Conservation (phyloP, 805 yeast genomes). For the Ogataea trehaloabstinens region DNA sequence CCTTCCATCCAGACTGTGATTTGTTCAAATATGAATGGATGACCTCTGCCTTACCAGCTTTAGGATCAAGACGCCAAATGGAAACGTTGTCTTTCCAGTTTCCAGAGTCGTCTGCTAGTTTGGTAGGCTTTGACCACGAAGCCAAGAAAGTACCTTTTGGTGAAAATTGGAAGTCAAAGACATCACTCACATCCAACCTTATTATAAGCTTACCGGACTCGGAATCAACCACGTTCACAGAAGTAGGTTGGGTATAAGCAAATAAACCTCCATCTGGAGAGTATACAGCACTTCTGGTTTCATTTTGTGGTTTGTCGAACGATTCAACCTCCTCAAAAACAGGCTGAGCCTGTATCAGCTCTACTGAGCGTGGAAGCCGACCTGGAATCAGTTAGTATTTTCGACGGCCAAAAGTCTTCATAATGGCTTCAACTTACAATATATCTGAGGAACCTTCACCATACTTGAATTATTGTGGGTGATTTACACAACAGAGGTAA, state of each 20-base stretch:
- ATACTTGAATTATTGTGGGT: slow-evolving; percentile 4
- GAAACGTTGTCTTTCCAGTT: slow-evolving; percentile 77
- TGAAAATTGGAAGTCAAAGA: slow-evolving; percentile 82
- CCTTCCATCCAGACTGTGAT: slow-evolving; percentile 86
- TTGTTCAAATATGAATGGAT: slow-evolving; percentile 64
- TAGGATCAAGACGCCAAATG: slow-evolving; percentile 56
- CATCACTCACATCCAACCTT: slow-evolving; percentile 58
- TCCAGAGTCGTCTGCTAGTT: slow-evolving; percentile 61
- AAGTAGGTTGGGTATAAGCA: slow-evolving; percentile 68
- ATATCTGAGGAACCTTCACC: slow-evolving; percentile 30
- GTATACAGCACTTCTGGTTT: slow-evolving; percentile 64
- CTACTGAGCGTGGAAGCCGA: slow-evolving; percentile 57
- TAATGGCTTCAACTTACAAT: slow-evolving; percentile 22
- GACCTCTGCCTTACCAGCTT: slow-evolving; percentile 14
- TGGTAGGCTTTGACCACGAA: slow-evolving; percentile 87
- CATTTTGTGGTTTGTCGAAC: slow-evolving; percentile 34
- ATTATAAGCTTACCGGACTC: slow-evolving; percentile 44
- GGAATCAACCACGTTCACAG: slow-evolving; percentile 59
- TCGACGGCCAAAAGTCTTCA: no score
- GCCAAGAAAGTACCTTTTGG: slow-evolving; percentile 80
- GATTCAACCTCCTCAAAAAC: slow-evolving; percentile 29
- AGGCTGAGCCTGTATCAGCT: slow-evolving; percentile 49
- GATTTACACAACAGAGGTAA: no score
- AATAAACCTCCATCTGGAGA: slow-evolving; percentile 66
- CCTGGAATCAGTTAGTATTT: slow-evolving; percentile 33